These are phyloP conservation scores for Nemania sp. DNA, from an alignment of 2,329 filamentous ascomycete genomes.

Conservation along the genomic window DNA sequence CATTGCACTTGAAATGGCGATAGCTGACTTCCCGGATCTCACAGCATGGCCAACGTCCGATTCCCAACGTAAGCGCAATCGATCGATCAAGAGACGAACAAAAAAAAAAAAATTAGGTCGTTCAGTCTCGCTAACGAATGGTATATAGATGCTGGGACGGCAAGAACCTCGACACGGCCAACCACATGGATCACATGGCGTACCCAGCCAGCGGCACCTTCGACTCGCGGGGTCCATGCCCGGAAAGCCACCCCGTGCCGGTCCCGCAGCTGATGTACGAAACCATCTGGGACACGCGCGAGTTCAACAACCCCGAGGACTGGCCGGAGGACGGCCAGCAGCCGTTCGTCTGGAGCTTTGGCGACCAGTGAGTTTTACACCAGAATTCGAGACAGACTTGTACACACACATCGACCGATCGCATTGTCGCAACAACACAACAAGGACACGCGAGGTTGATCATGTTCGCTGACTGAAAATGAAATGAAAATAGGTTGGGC, in stretches of 20 bases:
- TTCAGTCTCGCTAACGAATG: background rate
- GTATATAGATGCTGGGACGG: constrained; percentile 49
- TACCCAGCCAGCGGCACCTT: constrained; percentile 46
- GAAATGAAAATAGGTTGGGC: constrained; percentile 23
- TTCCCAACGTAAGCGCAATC: constrained; percentile 54
- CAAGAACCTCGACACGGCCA: constrained; percentile 47
- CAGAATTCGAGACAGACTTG: too few relatives aligned
- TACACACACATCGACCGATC: too few relatives aligned
- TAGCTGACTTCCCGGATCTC: background rate
- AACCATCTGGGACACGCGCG: constrained; percentile 44
- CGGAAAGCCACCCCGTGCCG: constrained; percentile 43
- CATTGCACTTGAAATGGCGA: background rate
- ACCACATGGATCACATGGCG: constrained; percentile 48
- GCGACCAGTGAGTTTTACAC: constrained; percentile 36
- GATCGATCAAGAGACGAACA: constrained; percentile 21
- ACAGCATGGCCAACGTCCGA: constrained; percentile 45
- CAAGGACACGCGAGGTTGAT: too few relatives aligned
- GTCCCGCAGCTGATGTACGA: constrained; percentile 47
- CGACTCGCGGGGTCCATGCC: constrained; percentile 42
- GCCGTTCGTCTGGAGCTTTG: constrained; percentile 41
- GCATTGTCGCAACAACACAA: too few relatives aligned
- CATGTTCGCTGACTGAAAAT: background rate
- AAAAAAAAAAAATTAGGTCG: too few relatives aligned
- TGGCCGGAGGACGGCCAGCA: constrained; percentile 44
- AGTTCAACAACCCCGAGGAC: constrained; percentile 43